These are phyloP conservation scores for Acanthamoeba rhysodes DNA, from an alignment of 208 protist genomes.

Conservation along the genomic window DNA sequence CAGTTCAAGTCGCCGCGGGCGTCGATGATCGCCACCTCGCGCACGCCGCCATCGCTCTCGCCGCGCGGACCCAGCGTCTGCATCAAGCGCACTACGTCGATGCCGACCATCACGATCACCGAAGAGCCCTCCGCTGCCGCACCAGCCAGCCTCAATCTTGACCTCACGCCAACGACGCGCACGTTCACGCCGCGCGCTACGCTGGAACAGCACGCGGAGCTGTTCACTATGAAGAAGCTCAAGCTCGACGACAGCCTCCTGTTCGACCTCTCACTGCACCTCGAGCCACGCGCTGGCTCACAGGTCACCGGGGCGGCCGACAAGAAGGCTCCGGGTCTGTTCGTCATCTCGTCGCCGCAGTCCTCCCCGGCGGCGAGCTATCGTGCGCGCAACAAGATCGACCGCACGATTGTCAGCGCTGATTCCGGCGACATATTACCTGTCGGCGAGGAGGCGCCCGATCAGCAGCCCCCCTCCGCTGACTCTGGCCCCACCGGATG, in stretches of 20 bases:
- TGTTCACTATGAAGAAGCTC: slow-evolving; percentile 59
- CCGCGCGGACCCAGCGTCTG: neutral
- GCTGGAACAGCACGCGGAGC: neutral
- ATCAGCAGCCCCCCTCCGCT: neutral
- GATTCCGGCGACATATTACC: neutral
- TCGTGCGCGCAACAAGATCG: slow-evolving; percentile 17
- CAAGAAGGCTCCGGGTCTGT: slow-evolving; percentile 34
- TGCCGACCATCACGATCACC: neutral
- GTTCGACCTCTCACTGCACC: slow-evolving; percentile 48
- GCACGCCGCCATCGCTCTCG: neutral
- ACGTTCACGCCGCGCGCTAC: neutral
- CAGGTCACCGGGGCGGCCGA: neutral
- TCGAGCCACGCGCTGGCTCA: neutral
- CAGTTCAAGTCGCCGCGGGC: neutral
- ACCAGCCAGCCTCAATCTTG: neutral
- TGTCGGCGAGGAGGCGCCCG: neutral
- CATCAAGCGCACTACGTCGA: slow-evolving; percentile 1
- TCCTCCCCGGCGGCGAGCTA: neutral
- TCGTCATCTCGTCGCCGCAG: slow-evolving; percentile 3
- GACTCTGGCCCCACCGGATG: neutral
- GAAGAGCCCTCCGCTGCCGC: neutral
- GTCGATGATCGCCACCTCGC: neutral
- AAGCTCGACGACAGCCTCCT: slow-evolving; percentile 57
- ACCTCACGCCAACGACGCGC: neutral
- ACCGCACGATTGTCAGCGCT: neutral